Percentiles rank a stretch among this genome's conserved stretches.
phyloP scores from a whole-genome alignment of 176 grass and related monocot species.

The Triticum timopheevii region DNA sequence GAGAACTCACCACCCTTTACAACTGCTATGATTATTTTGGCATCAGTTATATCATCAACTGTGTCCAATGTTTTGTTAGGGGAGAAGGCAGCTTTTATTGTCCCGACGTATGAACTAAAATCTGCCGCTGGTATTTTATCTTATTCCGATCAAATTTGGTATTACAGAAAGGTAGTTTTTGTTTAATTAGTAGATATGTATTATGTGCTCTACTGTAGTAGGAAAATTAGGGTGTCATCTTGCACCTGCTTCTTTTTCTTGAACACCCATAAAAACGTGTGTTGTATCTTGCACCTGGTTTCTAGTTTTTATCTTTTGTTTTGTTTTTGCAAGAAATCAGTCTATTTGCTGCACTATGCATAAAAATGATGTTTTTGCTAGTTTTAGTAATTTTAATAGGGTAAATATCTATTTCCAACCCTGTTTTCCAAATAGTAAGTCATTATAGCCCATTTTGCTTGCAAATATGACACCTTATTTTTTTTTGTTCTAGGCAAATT shows the following conservation, averaged over 20 bases:
- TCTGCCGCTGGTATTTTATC: constrained; percentile 98
- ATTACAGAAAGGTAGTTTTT: constrained; percentile 44
- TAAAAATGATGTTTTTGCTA: neutral
- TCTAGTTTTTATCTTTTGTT: neutral
- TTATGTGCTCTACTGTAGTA: neutral
- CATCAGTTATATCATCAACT: constrained; percentile 98
- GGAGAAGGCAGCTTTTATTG: constrained; percentile 94
- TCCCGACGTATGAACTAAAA: constrained; percentile 98
- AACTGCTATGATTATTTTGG: constrained; percentile 98
- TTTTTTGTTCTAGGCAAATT: neutral
- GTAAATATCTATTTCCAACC: neutral
- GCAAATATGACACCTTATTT: constrained; percentile 4
- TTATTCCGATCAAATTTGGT: constrained; percentile 65
- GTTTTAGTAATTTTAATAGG: neutral
- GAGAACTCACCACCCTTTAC: constrained; percentile 98
- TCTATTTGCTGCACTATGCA: neutral
- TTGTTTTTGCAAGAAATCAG: neutral
- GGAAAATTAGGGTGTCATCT: neutral
- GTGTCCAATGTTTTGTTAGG: constrained; percentile 91
- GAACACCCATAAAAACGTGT: neutral
- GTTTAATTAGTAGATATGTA: constrained; percentile 23
- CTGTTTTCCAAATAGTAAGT: neutral
- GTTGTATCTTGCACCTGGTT: neutral
- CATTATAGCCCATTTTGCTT: neutral
- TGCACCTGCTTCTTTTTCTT: neutral